These are phyloP conservation scores for Amanita inopinata DNA, from an alignment of 768 basidiomycete species.

Conservation along the genomic window DNA sequence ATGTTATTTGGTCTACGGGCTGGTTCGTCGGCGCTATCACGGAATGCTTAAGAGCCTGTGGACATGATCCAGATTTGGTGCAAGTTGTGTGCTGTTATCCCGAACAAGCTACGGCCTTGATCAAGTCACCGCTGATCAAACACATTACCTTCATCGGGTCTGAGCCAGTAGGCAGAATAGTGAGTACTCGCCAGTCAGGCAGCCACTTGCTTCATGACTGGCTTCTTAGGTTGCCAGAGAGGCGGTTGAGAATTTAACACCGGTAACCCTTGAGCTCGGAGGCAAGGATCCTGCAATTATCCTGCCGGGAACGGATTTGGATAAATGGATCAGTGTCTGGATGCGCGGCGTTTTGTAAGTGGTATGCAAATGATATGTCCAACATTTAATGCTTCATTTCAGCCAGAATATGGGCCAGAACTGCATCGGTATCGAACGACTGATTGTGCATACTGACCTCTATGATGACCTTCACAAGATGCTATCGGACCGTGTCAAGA, in stretches of 20 bases:
- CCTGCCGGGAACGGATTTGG: constrained; percentile 74
- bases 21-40: constrained; percentile 79
- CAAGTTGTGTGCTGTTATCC: constrained; percentile 90
- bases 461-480: constrained; percentile 67
- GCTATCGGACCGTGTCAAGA: constrained; percentile 51
- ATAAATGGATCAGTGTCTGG: constrained; percentile 72
- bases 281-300: constrained; percentile 93
- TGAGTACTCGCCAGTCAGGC: constrained; percentile 19
- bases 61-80: constrained; percentile 79
- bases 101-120: constrained; percentile 75
- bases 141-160: constrained; percentile 96
- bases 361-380: neutral
- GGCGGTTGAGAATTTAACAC: constrained; percentile 81
- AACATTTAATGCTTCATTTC: constrained; percentile 5
- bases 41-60: constrained; percentile 68
- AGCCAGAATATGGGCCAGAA: constrained; percentile 95
- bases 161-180: constrained; percentile 67
- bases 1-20: constrained; percentile 83
- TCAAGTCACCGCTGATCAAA: constrained; percentile 67
- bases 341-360: constrained; percentile 90
- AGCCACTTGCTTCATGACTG: neutral
- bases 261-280: constrained; percentile 89
- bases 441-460: constrained; percentile 74
- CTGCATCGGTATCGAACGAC: constrained; percentile 92
- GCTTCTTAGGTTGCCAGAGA: constrained; percentile 59